phyloP scores from a whole-genome alignment of 2,329 filamentous ascomycete species.

The Phaeosphaeria sp. region DNA sequence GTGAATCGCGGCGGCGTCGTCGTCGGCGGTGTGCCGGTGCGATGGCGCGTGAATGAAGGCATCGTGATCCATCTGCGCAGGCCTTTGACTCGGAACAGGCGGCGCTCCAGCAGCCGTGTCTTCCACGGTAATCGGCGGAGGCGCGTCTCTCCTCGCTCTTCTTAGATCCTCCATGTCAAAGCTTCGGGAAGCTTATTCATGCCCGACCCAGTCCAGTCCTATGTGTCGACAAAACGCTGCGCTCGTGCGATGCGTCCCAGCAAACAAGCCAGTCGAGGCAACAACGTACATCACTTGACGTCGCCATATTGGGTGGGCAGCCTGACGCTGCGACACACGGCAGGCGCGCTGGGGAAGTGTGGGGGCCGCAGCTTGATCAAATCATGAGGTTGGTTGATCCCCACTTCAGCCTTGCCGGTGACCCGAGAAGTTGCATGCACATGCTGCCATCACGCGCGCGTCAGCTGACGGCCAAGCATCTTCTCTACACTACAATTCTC shows the following conservation, averaged over 20 bases:
- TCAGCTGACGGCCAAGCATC: background rate
- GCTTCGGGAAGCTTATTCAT: slow-evolving; percentile 3
- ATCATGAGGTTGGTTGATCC: slow-evolving; percentile 3
- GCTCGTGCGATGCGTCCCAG: background rate
- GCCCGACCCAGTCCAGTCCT: no score
- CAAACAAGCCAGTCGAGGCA: no score
- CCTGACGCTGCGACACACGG: background rate
- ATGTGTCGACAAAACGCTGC: background rate
- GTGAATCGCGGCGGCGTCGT: slow-evolving; percentile 9
- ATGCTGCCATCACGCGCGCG: slow-evolving; percentile 1
- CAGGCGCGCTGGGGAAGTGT: background rate
- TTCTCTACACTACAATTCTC: no score
- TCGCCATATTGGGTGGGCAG: background rate
- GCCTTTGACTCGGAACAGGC: slow-evolving; percentile 18
- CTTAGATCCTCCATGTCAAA: slow-evolving; percentile 17
- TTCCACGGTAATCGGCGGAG: slow-evolving; percentile 44
- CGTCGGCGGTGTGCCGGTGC: background rate
- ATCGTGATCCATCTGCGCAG: background rate
- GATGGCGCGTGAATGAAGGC: background rate
- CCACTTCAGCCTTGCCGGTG: slow-evolving; percentile 1
- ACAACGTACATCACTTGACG: no score
- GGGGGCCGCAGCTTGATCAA: background rate
- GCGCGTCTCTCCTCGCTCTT: slow-evolving; percentile 34
- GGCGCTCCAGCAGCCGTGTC: slow-evolving; percentile 34
- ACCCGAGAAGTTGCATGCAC: background rate